A percentile compares a stretch with the other conserved stretches of the same genome.
Evolutionary conservation across 129 eudicot genomes (phyloP).

Genomic region (Artemisia argyi): DNA sequence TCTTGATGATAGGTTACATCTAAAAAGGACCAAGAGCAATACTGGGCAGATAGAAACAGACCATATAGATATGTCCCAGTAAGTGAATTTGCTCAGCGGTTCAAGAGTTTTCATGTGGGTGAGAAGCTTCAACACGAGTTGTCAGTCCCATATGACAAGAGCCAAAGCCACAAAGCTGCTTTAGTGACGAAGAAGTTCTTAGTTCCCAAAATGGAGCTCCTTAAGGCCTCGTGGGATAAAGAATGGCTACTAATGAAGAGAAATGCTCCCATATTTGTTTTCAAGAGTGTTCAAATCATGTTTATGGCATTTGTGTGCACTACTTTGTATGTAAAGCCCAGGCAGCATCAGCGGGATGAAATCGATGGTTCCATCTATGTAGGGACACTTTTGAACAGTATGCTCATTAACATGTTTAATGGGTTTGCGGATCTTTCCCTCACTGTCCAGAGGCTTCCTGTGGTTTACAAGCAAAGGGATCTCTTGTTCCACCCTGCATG

Average conservation of each 20-base stretch:
- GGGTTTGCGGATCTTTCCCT: constrained; percentile 78
- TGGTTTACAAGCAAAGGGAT: constrained; percentile 94
- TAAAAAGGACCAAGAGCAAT: constrained; percentile 89
- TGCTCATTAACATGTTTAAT: constrained; percentile 75
- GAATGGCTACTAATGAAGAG: constrained; percentile 80
- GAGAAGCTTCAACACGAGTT: constrained; percentile 53
- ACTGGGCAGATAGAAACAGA: constrained; percentile 67
- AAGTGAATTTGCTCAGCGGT: constrained; percentile 51
- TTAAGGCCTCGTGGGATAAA: constrained; percentile 74
- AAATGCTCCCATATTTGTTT: constrained; percentile 64
- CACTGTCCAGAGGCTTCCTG: constrained; percentile 76
- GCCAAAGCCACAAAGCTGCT: constrained; percentile 61
- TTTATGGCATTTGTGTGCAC: constrained; percentile 57
- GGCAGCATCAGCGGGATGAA: constrained; percentile 46
- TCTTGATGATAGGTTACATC: constrained; percentile 67
- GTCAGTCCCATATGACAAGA: constrained; percentile 64
- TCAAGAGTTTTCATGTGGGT: constrained; percentile 76
- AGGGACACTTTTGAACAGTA: constrained; percentile 61
- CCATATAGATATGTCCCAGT: constrained; percentile 67
- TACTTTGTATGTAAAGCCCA: constrained; percentile 64
- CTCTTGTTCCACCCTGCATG: constrained; percentile 82
- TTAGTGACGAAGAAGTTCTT: constrained; percentile 52
- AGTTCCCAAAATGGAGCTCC: constrained; percentile 65
- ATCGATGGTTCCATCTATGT: constrained; percentile 66
- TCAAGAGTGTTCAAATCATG: constrained; percentile 64